A percentile compares a stretch with the other conserved stretches of the same genome.
phyloP scores from a whole-genome alignment of 2,329 filamentous ascomycete species.

The Monosporascus sp. region DNA sequence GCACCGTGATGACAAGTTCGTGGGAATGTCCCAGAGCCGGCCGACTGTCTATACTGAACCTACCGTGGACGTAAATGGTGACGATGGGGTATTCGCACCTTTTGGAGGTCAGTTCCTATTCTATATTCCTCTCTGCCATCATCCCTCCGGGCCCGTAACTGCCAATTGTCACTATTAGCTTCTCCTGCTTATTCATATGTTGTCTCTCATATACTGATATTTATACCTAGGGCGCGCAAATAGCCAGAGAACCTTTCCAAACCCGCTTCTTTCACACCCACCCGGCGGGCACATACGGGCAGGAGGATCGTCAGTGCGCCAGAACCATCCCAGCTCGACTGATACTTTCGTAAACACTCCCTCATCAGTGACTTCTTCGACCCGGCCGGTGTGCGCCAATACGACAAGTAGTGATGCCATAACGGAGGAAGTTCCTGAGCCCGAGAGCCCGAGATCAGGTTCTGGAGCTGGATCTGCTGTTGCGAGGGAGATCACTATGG shows the following conservation, averaged over 20 bases:
- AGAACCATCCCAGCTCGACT: background rate
- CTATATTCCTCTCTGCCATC: background rate
- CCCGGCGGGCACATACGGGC: background rate
- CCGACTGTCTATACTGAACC: background rate
- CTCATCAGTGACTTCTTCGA: background rate
- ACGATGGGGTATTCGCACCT: slow-evolving; percentile 35
- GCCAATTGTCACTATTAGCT: too few relatives aligned
- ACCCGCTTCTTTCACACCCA: background rate
- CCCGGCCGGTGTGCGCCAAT: background rate
- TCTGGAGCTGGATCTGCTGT: background rate
- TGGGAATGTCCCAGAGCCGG: background rate
- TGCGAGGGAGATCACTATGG: background rate
- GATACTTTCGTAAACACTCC: background rate
- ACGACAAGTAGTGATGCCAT: background rate
- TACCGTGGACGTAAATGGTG: slow-evolving; percentile 5
- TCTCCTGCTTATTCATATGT: background rate
- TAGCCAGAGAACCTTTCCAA: background rate
- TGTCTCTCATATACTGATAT: background rate
- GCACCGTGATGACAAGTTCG: slow-evolving; percentile 6
- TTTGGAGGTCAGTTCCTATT: slow-evolving; percentile 35
- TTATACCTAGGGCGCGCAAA: slow-evolving; percentile 22
- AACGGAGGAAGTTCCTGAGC: background rate
- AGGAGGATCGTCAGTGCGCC: background rate
- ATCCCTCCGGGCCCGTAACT: background rate
- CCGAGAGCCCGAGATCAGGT: background rate